Evolutionary conservation across 495 filamentous ascomycete species (phyloP).

Genomic region (Podospora didyma): DNA sequence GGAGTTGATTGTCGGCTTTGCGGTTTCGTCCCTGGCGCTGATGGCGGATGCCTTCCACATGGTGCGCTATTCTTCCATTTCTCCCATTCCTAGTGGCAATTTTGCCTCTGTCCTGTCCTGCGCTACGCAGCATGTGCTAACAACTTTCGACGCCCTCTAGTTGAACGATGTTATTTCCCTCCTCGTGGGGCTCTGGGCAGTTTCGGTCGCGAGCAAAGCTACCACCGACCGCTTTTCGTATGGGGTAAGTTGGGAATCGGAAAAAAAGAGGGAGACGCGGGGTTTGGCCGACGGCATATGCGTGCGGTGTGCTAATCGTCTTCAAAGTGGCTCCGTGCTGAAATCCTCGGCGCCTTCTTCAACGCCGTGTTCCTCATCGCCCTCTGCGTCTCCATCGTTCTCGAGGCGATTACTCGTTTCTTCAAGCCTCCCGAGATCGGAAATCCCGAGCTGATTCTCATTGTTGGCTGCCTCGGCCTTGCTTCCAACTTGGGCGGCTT

Average conservation of each 20-base stretch:
- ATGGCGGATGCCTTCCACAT: constrained; percentile 98
- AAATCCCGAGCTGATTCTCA: constrained; percentile 78
- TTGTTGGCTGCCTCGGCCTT: constrained; percentile 84
- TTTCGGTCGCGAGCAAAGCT: constrained; percentile 75
- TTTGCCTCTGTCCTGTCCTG: too few species aligned
- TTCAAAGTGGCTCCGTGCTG: constrained; percentile 80
- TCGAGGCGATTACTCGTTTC: constrained; percentile 87
- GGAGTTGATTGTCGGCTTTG: constrained; percentile 79
- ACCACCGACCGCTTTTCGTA: constrained; percentile 89
- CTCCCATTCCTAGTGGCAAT: background rate
- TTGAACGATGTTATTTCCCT: constrained; percentile 96
- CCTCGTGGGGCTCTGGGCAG: constrained; percentile 90
- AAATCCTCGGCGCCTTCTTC: constrained; percentile 90
- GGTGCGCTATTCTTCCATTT: constrained; percentile 45
- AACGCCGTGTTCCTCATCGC: constrained; percentile 97
- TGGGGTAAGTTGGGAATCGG: constrained; percentile 57
- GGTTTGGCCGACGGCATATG: background rate
- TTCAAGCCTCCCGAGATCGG: constrained; percentile 82
- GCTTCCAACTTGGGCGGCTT: constrained; percentile 86
- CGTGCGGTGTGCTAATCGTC: constrained; percentile 25
- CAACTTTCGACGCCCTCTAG: constrained; percentile 29
- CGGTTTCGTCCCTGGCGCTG: constrained; percentile 84
- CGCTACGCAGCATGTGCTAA: too few species aligned
- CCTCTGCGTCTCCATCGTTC: constrained; percentile 88
- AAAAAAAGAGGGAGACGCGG: too few species aligned